Evolutionary conservation across 495 filamentous ascomycete genomes (phyloP).

Genomic region (Penicillium bovifimosum): DNA sequence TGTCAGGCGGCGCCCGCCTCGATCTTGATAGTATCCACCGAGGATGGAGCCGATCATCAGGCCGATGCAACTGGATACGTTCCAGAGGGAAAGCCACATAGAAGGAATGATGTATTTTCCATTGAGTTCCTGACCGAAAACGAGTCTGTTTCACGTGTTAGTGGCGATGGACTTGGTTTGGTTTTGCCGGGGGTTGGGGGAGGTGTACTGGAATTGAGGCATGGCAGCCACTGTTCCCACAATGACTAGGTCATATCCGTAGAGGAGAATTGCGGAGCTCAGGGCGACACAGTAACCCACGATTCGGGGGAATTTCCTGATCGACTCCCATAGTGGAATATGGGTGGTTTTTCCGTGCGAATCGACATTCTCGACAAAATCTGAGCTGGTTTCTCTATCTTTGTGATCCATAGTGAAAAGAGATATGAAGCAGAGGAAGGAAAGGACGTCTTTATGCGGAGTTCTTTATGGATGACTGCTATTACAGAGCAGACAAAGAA

Average conservation of each 20-base stretch:
- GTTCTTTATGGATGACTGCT: background rate
- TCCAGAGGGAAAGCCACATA: constrained; percentile 45
- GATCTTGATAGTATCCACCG: constrained; percentile 39
- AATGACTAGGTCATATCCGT: constrained; percentile 47
- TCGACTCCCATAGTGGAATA: constrained; percentile 16
- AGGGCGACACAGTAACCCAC: constrained; percentile 27
- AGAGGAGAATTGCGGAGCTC: constrained; percentile 36
- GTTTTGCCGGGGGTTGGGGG: background rate
- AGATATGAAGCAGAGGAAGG: background rate
- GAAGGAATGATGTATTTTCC: constrained; percentile 41
- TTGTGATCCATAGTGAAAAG: background rate
- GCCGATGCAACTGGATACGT: constrained; percentile 35
- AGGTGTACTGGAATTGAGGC: constrained; percentile 35
- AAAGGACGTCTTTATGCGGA: background rate
- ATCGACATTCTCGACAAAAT: constrained; percentile 1
- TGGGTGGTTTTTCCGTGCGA: background rate
- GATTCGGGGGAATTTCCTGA: constrained; percentile 21
- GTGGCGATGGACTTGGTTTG: background rate
- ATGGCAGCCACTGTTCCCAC: constrained; percentile 43
- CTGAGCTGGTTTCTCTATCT: background rate
- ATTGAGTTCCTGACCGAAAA: constrained; percentile 29
- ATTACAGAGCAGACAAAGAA: background rate
- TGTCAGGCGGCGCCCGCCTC: constrained; percentile 32
- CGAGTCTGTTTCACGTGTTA: constrained; percentile 23
- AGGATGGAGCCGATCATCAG: constrained; percentile 36